A percentile compares a stretch with the other conserved stretches of the same genome.
phyloP scores from a whole-genome alignment of 306 rosid species.

The Albizia julibrissin region DNA sequence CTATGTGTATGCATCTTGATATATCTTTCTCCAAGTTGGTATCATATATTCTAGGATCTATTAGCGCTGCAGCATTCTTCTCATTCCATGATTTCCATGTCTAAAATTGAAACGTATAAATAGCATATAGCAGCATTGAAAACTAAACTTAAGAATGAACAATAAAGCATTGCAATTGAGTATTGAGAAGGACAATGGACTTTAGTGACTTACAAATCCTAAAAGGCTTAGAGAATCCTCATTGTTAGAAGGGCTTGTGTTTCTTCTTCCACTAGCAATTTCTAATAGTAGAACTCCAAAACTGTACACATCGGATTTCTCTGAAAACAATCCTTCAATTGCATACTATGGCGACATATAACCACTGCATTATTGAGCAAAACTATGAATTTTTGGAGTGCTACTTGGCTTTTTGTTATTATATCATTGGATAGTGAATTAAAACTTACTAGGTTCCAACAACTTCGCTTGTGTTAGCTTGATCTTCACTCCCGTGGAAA shows the following conservation, averaged over 20 bases:
- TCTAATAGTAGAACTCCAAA: constrained; percentile 41
- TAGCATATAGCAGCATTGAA: background rate
- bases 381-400: background rate
- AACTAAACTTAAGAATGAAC: background rate
- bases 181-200: background rate
- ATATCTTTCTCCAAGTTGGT: background rate
- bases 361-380: constrained; percentile 25
- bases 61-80: constrained; percentile 1
- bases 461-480: background rate
- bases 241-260: constrained; percentile 23
- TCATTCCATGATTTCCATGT: constrained; percentile 38
- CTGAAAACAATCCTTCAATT: constrained; percentile 31
- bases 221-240: constrained; percentile 9
- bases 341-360: constrained; percentile 44
- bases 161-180: background rate
- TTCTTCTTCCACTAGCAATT: constrained; percentile 35
- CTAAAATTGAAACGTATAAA: constrained; percentile 6
- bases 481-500: background rate
- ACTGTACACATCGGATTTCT: constrained; percentile 41
- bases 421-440: background rate
- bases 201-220: constrained; percentile 30
- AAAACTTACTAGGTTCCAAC: constrained; percentile 25
- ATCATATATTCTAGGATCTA: constrained; percentile 21
- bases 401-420: background rate
- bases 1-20: constrained; percentile 36